Percentiles rank a stretch among this genome's conserved stretches.
phyloP scores from a whole-genome alignment of 2,329 filamentous ascomycete species.

The Lasiodiplodia sp. region DNA sequence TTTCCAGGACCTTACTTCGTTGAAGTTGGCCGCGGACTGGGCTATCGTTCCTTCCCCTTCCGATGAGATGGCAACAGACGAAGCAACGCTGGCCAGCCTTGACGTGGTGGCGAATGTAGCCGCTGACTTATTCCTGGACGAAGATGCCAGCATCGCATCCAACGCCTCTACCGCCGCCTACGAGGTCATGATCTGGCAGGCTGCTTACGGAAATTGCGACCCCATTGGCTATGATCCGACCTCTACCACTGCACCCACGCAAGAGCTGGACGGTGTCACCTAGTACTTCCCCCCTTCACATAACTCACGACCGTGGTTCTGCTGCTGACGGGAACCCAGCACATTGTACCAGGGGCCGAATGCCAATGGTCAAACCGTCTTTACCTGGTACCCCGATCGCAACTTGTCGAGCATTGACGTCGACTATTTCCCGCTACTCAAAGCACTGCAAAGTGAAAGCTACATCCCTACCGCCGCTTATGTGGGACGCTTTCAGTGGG shows the following conservation, averaged over 20 bases:
- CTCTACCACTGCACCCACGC: not conserved
- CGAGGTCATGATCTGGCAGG: conserved; percentile 32
- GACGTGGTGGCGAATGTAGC: conserved; percentile 30
- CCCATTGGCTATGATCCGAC: conserved; percentile 25
- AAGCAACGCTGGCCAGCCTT: conserved; percentile 16
- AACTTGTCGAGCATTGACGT: conserved; percentile 24
- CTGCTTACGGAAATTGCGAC: conserved; percentile 28
- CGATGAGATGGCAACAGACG: conserved; percentile 4
- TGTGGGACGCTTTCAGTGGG: conserved; percentile 31
- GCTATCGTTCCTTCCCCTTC: conserved; percentile 23
- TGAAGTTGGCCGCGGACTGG: conserved; percentile 24
- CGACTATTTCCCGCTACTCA: conserved; percentile 29
- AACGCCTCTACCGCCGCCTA: conserved; percentile 22
- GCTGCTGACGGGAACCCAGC: not conserved
- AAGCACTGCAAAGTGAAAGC: conserved; percentile 9
- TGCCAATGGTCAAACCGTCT: conserved; percentile 29
- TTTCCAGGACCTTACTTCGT: conserved; percentile 17
- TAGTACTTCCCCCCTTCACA: conserved; percentile 20
- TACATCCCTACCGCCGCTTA: conserved; percentile 18
- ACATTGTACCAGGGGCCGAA: conserved; percentile 29
- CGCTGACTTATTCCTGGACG: conserved; percentile 30
- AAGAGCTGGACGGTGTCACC: conserved; percentile 21
- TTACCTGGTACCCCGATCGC: conserved; percentile 24
- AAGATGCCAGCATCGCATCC: conserved; percentile 15
- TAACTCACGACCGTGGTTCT: not conserved